Base-by-base conservation (phyloP, 495 filamentous ascomycete genomes). In the Penicillium paradoxum region DNA sequence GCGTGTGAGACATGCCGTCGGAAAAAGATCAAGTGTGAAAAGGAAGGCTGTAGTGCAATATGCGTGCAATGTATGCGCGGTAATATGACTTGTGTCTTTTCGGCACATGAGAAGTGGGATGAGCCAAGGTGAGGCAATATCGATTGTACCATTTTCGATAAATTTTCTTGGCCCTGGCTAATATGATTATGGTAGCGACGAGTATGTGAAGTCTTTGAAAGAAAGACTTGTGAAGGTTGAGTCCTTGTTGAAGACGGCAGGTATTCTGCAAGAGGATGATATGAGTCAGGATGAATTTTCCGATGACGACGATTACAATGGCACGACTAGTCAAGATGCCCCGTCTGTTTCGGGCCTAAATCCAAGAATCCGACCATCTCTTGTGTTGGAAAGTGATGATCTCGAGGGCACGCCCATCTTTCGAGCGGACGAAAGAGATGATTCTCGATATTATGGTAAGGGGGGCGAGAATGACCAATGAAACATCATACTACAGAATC, bases 1-100 rank as follows among this genome's bases (percentile, higher is more conserved):
- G 91, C 91, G 45, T 98, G 92, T 75, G 91, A 96, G 64, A 91
- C 90, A 88, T 98, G 93, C 64, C 83, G 89, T 60, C 93, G 90
- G 74, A 96, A 91, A 79, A 97, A 97, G 80, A 95, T 93, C 63
- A 96, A 93, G 72, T 98, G 93, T 69, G 91, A 96, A 66, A 84
- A 91, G 45, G 91, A 95, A 67, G 80, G 88, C 48, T 87, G 89
- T 27, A 76, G 82, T 44, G 13, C 44, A 19, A 15, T 60, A 18
- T 98, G 93, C 74, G 83, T 87, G 11, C 93, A 96, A 70, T 98
- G 93, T 67, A 82, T 83, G 59, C 96, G 96, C 65, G 92, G 95
- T 73, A 93, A 91, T 72, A 90, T 86, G 11, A 86, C 88, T 60
- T 97, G 93, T 71, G 82, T 95, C 54, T 95, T 95, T 65, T 90